phyloP scores from a whole-genome alignment of 2,329 filamentous ascomycete genomes.

The Fusarium lyarnte region DNA sequence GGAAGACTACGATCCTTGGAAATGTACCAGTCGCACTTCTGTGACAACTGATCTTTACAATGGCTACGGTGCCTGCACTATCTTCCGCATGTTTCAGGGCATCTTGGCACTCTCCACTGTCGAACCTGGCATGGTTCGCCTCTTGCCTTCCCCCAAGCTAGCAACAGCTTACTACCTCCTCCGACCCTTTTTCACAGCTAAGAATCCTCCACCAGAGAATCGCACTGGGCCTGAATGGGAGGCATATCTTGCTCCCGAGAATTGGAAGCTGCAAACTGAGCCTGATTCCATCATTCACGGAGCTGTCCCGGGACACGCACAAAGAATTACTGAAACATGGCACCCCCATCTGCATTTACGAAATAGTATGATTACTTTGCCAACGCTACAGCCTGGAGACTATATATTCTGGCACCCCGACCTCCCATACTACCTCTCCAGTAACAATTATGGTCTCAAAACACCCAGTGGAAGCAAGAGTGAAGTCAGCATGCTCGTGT shows the following conservation, averaged over 20 bases:
- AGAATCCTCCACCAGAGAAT: slow-evolving; percentile 53
- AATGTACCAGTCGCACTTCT: slow-evolving; percentile 61
- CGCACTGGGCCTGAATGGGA: slow-evolving; percentile 58
- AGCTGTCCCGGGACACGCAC: slow-evolving; percentile 66
- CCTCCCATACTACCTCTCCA: slow-evolving; percentile 64
- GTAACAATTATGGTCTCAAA: slow-evolving; percentile 46
- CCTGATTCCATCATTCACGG: slow-evolving; percentile 67
- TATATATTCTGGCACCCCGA: slow-evolving; percentile 69
- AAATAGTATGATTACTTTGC: slow-evolving; percentile 64
- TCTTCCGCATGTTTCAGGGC: slow-evolving; percentile 69
- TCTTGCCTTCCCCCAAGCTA: slow-evolving; percentile 77
- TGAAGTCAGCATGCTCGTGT: slow-evolving; percentile 61
- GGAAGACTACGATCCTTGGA: slow-evolving; percentile 67
- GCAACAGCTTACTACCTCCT: slow-evolving; percentile 82
- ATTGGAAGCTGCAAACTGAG: slow-evolving; percentile 58
- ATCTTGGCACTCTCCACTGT: slow-evolving; percentile 64
- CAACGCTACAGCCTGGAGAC: slow-evolving; percentile 64
- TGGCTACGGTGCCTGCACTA: slow-evolving; percentile 65
- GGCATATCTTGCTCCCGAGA: slow-evolving; percentile 58
- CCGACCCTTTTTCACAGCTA: slow-evolving; percentile 63
- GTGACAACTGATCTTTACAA: slow-evolving; percentile 67
- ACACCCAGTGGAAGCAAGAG: slow-evolving; percentile 41
- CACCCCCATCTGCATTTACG: slow-evolving; percentile 65
- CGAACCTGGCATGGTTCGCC: slow-evolving; percentile 74
- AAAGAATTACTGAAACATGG: slow-evolving; percentile 67